Evolutionary conservation across 2,329 filamentous ascomycete genomes (phyloP).

Genomic region (Fusarium lyarnte): DNA sequence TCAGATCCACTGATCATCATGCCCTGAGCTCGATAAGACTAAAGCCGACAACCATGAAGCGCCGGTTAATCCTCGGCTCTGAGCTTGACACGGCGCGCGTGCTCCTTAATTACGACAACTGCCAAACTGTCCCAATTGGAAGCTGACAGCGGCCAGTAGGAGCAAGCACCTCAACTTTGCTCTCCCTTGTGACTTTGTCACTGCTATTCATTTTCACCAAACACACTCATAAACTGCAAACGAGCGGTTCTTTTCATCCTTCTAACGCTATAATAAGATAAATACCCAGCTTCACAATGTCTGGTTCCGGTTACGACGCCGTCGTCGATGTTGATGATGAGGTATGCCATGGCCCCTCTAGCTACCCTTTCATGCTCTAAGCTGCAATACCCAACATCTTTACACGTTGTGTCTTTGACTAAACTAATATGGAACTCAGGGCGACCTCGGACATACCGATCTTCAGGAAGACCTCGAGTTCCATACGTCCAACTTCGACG

Average conservation of each 20-base stretch:
- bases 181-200: conserved; percentile 20
- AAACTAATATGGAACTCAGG: conserved; percentile 61
- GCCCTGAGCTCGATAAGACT: conserved; percentile 1
- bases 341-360: conserved; percentile 58
- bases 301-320: conserved; percentile 92
- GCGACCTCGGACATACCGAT: conserved; percentile 97
- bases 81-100: conserved; percentile 30
- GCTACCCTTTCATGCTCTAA: conserved; percentile 6
- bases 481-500: conserved; percentile 88
- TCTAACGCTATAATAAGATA: background rate
- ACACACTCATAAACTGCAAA: background rate
- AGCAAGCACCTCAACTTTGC: conserved; percentile 21
- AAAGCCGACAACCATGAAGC: background rate
- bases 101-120: conserved; percentile 49
- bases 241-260: background rate
- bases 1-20: conserved; percentile 20
- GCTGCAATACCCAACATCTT: background rate
- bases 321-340: conserved; percentile 98
- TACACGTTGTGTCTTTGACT: background rate
- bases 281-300: conserved; percentile 61
- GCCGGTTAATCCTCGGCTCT: conserved; percentile 40
- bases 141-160: conserved; percentile 25
- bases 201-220: conserved; percentile 7
- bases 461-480: conserved; percentile 99
- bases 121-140: conserved; percentile 44